Percentiles rank a stretch among this genome's conserved stretches.
These are phyloP conservation scores for Pseudonitzschia multistriata DNA, from an alignment of 108 stramenopile genomes.

Conservation along the genomic window DNA sequence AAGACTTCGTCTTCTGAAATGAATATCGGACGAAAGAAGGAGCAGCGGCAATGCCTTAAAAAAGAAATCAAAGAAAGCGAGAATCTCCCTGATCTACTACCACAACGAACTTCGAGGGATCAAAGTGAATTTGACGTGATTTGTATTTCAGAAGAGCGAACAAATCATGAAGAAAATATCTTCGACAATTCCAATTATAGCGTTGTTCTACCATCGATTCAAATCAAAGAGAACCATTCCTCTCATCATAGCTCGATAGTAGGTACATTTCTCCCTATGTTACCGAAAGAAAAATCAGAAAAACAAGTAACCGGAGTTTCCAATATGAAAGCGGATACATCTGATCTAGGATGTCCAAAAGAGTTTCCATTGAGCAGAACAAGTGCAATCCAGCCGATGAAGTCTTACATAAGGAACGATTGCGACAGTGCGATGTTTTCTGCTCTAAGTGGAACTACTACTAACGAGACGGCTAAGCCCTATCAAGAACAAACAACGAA, in stretches of 20 bases:
- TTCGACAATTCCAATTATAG: neutral
- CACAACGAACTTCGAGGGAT: no score
- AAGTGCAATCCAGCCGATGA: neutral
- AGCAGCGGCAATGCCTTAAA: no score
- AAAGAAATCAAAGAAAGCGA: no score
- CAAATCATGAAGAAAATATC: neutral
- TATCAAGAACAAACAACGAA: neutral
- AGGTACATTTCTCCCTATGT: neutral
- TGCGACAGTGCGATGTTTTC: neutral
- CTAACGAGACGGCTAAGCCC: neutral
- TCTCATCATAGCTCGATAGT: neutral
- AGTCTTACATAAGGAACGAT: neutral
- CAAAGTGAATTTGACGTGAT: no score
- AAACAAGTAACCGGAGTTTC: neutral
- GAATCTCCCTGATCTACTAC: no score
- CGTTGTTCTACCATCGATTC: neutral
- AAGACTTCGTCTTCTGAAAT: no score
- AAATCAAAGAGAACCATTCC: neutral
- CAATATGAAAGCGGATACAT: neutral
- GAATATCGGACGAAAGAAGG: no score
- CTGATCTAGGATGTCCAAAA: neutral
- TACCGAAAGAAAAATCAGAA: no score
- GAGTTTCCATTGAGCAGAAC: neutral
- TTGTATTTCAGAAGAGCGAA: no score
- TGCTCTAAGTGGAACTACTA: neutral